phyloP scores from a whole-genome alignment of 129 eudicot species.

The sunflower (Helianthus annuus) region HanXRQr2.0-SUNRISE NC_035435.2:28048720-28049219 shows the following conservation, averaged over 20 bases:
- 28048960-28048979: neutral
- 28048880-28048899: neutral
- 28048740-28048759: too few species aligned
- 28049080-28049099: constrained; percentile 9
- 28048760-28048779: too few species aligned
- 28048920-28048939: neutral
- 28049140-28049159: constrained; percentile 1
- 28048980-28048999: constrained; percentile 15
- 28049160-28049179: neutral
- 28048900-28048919: neutral
- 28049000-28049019: constrained; percentile 9
- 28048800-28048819: too few species aligned
- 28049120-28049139: neutral
- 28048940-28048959: neutral
- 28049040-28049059: constrained; percentile 1
- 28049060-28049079: constrained; percentile 5
- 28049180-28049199: too few species aligned
- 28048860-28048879: neutral
- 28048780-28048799: too few species aligned
- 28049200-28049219: too few species aligned
- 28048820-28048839: too few species aligned
- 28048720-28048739: too few species aligned
- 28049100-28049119: constrained; percentile 8
- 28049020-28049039: neutral
- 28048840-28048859: too few species aligned